phyloP scores from a whole-genome alignment of 192 early-diverging fungal species.

The Podila clonocystis region DNA sequence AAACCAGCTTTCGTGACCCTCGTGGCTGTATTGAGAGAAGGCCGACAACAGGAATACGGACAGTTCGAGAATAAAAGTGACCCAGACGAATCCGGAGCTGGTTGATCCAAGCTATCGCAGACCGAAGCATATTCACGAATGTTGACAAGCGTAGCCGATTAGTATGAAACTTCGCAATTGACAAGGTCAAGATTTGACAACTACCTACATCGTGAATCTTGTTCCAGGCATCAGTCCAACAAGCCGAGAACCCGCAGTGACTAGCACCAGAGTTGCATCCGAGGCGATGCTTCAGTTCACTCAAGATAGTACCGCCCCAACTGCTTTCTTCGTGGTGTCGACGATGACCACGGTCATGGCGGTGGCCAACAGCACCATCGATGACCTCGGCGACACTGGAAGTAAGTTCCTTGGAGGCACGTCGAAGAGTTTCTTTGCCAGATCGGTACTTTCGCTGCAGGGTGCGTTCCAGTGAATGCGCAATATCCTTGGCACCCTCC shows the following conservation, averaged over 20 bases:
- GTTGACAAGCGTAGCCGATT: neutral
- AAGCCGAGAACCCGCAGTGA: neutral
- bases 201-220: neutral
- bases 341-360: neutral
- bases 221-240: neutral
- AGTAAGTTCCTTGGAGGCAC: neutral
- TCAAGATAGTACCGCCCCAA: neutral
- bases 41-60: constrained; percentile 3
- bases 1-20: neutral
- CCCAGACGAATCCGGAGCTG: constrained; percentile 21
- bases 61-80: constrained; percentile 14
- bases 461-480: constrained; percentile 5
- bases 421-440: neutral
- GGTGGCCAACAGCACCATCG: neutral
- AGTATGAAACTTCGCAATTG: neutral
- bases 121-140: neutral
- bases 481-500: constrained; percentile 4
- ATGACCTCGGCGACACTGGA: neutral
- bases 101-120: constrained; percentile 8
- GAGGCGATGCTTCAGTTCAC: neutral
- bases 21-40: neutral
- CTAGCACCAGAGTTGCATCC: neutral
- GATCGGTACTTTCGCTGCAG: constrained; percentile 11
- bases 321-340: neutral
- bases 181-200: neutral